Evolutionary conservation across 352 stramenopile species (phyloP).

Genomic region (Pythium chondricola): DNA sequence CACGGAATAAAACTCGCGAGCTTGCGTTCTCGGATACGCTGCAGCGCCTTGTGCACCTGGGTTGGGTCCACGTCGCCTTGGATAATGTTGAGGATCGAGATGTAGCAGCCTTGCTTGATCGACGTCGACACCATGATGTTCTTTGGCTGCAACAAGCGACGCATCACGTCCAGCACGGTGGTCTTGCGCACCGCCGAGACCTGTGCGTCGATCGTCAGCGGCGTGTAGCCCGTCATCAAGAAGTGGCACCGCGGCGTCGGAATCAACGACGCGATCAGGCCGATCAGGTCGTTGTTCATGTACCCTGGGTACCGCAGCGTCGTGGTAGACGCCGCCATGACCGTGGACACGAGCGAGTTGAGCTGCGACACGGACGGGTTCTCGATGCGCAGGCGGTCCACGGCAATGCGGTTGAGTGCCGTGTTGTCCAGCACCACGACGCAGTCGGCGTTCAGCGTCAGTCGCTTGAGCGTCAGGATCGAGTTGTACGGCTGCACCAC

Average conservation of each 20-base stretch:
- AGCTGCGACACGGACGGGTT: slow-evolving; percentile 96
- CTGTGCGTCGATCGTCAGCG: slow-evolving; percentile 91
- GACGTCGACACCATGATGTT: slow-evolving; percentile 99
- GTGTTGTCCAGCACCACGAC: slow-evolving; percentile 99
- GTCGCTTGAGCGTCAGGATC: slow-evolving; percentile 97
- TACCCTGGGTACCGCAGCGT: slow-evolving; percentile 97
- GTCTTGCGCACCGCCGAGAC: slow-evolving; percentile 95
- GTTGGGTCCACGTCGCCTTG: slow-evolving; percentile 98
- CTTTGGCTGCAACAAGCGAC: slow-evolving; percentile 93
- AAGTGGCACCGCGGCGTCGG: slow-evolving; percentile 99
- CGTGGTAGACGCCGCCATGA: slow-evolving; percentile 98
- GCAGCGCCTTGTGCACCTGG: slow-evolving; percentile 97
- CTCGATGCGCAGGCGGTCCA: slow-evolving; percentile 92
- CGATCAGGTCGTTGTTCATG: slow-evolving; percentile 99
- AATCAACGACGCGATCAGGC: slow-evolving; percentile 96
- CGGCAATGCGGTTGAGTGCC: slow-evolving; percentile 95
- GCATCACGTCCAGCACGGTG: slow-evolving; percentile 99
- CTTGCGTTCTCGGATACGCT: slow-evolving; percentile 97
- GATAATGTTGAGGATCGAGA: slow-evolving; percentile 99
- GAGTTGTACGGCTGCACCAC: slow-evolving; percentile 99
- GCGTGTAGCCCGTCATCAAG: slow-evolving; percentile 99
- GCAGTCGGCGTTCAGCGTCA: slow-evolving; percentile 97
- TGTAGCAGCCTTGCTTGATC: slow-evolving; percentile 96
- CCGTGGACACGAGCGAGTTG: slow-evolving; percentile 98
- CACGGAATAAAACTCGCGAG: slow-evolving; percentile 98